Percentiles rank a stretch among this genome's conserved stretches.
These are phyloP conservation scores for Nannizzia gypsea DNA, from an alignment of 2,329 filamentous ascomycete genomes.

Conservation along the genomic window DNA sequence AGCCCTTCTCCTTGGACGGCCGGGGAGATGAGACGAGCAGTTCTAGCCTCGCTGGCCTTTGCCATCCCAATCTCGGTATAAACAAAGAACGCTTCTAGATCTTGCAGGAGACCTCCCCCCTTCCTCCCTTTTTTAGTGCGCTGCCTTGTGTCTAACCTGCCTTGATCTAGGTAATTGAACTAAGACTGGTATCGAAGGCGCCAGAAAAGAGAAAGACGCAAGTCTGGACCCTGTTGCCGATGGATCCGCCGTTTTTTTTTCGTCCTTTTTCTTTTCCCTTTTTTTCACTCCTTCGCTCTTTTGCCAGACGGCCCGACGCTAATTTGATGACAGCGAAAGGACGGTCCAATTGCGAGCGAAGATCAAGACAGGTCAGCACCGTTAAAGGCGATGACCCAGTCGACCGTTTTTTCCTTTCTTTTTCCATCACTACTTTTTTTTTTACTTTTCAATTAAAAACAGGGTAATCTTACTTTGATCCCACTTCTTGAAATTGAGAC, in stretches of 20 bases:
- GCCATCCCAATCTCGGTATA: neutral
- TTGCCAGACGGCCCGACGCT: neutral
- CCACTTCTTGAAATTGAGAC: neutral
- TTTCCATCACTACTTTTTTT: neutral
- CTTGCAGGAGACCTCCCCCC: neutral
- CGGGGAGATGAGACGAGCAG: neutral
- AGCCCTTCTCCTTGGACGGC: neutral
- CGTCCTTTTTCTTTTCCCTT: neutral
- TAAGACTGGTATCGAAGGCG: neutral
- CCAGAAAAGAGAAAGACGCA: neutral
- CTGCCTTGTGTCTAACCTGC: neutral
- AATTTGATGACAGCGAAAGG: neutral
- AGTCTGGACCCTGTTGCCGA: slow-evolving; percentile 2
- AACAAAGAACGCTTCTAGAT: slow-evolving; percentile 2
- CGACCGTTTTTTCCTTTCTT: neutral
- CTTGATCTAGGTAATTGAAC: neutral
- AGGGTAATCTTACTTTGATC: neutral
- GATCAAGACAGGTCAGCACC: neutral
- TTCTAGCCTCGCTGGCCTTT: neutral
- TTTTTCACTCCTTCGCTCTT: neutral
- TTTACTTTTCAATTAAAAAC: neutral
- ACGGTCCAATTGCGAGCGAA: neutral
- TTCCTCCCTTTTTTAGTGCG: neutral
- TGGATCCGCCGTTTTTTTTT: neutral
- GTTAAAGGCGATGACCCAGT: neutral